Evolutionary conservation across 2,329 filamentous ascomycete genomes (phyloP).

Genomic region (Coccinonectria pachysandricola): DNA sequence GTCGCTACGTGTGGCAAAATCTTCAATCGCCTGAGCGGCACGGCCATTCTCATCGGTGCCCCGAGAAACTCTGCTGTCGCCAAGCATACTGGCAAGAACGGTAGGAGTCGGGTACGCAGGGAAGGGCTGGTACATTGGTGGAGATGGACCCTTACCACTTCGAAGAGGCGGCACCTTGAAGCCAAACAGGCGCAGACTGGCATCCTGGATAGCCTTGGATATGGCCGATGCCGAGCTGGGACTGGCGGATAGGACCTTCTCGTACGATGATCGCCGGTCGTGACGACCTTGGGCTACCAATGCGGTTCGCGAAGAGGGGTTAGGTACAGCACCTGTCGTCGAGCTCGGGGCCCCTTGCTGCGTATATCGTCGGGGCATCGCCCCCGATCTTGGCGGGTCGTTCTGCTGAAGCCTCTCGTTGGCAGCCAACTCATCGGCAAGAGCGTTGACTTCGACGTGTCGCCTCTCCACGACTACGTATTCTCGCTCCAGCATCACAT

Average conservation of each 20-base stretch:
- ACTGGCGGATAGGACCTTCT: conserved; percentile 61
- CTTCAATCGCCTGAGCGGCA: conserved; percentile 75
- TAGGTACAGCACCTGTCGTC: conserved; percentile 57
- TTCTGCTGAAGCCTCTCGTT: conserved; percentile 52
- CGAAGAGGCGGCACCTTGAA: conserved; percentile 59
- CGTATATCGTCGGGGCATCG: conserved; percentile 65
- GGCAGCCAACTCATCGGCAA: conserved; percentile 88
- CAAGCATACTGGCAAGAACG: conserved; percentile 49
- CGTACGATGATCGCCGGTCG: conserved; percentile 69
- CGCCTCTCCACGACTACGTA: conserved; percentile 95
- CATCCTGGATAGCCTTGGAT: conserved; percentile 89
- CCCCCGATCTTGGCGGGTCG: conserved; percentile 44
- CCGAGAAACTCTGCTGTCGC: conserved; percentile 48
- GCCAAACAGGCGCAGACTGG: conserved; percentile 65
- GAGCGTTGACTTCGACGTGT: conserved; percentile 91
- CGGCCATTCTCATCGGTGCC: conserved; percentile 66
- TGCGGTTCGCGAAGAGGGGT: conserved; percentile 59
- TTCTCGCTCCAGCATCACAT: conserved; percentile 82
- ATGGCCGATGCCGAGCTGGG: conserved; percentile 71
- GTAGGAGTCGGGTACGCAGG: conserved; percentile 71
- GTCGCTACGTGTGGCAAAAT: conserved; percentile 84
- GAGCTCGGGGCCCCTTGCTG: conserved; percentile 64
- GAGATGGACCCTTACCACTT: conserved; percentile 55
- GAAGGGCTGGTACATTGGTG: conserved; percentile 71
- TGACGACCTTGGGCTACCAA: conserved; percentile 66